Evolutionary conservation across 2,329 filamentous ascomycete genomes (phyloP).

Genomic region (Calonectria multiphialidica): DNA sequence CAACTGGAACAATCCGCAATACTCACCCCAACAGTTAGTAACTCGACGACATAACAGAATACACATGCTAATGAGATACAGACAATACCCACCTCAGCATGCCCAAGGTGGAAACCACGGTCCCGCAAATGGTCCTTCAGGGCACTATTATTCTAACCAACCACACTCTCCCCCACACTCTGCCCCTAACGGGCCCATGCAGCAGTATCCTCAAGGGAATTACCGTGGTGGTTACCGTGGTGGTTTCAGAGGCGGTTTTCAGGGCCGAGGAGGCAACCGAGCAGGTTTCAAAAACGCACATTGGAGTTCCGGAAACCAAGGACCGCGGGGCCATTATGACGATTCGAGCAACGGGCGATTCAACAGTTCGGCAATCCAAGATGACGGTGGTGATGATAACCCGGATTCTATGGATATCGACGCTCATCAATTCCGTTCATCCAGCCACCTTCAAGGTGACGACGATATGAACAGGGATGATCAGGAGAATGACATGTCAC

Average conservation of each 20-base stretch:
- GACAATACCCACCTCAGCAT: constrained; percentile 74
- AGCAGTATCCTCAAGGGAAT: constrained; percentile 62
- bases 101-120: constrained; percentile 63
- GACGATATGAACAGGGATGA: constrained; percentile 51
- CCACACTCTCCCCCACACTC: constrained; percentile 65
- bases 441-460: constrained; percentile 22
- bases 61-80: constrained; percentile 43
- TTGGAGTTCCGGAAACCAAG: constrained; percentile 68
- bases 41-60: not conserved
- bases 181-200: constrained; percentile 68
- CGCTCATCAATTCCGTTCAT: constrained; percentile 42
- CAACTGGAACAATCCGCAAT: constrained; percentile 53
- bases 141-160: constrained; percentile 64
- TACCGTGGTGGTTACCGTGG: constrained; percentile 63
- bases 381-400: constrained; percentile 29
- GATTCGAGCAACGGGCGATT: constrained; percentile 36
- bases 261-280: constrained; percentile 64
- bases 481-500: constrained; percentile 64
- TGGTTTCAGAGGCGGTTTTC: constrained; percentile 71
- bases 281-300: constrained; percentile 77
- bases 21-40: constrained; percentile 57
- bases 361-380: constrained; percentile 23
- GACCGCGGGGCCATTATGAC: constrained; percentile 38
- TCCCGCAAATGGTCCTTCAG: constrained; percentile 64
- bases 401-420: constrained; percentile 33